Evolutionary conservation across 768 basidiomycete species (phyloP), one percentile per base, ranked within the genome.

Genomic region (Obba rivulosa): DNA sequence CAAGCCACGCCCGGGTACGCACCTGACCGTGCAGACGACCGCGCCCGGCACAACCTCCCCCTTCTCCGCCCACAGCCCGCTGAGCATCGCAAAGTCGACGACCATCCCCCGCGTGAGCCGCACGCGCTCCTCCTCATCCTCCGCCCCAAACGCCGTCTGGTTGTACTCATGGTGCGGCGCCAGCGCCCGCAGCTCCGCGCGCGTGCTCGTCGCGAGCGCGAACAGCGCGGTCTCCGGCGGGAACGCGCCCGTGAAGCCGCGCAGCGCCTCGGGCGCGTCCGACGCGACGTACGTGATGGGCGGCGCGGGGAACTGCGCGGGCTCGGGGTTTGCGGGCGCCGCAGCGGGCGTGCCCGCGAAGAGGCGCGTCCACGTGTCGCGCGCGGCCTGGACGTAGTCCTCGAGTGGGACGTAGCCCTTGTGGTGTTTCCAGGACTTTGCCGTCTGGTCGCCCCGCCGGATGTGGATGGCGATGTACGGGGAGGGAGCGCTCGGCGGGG

Each of bases 21-120:
- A 82, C 83, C 74, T 77, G n/a, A 80, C 60, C 3, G 78, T 74
- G 58, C 83, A 85, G 25, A 87, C 62, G 4, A 70, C 67, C 18
- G 78, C 80, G 13, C 70, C 70, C 1, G 84, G 81, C 16, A 61
- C 58, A 3, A 72, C 61, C 35, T 77, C 75, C 13, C 65, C 66
- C 8, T 65, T 57, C 52, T 61, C 63, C 3, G 70, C 62, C 85
- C 85, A 87, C 36, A 80, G 57, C 14, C 85, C 85, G 46, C 74
- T 78, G 21, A 85, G 50, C 57, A 86, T 50, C 10, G 85, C 85
- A 51, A 85, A 75, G 62, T 87, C 85, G 5, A 86, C 77, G 41
- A 87, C 60, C 71, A 81, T 77, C 2, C 85, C 85, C 41, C 69
- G 71, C 16, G 83, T 85, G 22, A 77, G 70, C n/a, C 57, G 57